Percentiles rank a stretch among this genome's conserved stretches.
Evolutionary conservation across 2,329 filamentous ascomycete species (phyloP).

Genomic region (Penicillium concentricum): DNA sequence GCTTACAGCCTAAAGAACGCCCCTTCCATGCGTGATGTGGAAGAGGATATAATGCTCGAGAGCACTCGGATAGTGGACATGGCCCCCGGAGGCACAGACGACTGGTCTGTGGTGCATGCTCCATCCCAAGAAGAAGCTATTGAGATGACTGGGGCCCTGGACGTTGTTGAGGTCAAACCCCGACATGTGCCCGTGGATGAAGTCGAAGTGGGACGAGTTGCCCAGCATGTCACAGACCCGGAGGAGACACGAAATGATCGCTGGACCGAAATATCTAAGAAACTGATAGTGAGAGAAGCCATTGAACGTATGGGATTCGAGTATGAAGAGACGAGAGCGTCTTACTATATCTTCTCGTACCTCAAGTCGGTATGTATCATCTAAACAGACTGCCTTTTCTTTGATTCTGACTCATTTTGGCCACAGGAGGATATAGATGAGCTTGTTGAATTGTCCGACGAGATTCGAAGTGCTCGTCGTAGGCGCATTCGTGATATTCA

Average conservation of each 20-base stretch:
- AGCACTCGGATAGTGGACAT: background rate
- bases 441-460: constrained; percentile 77
- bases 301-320: constrained; percentile 81
- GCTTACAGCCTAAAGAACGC: constrained; percentile 2
- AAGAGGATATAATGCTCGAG: constrained; percentile 2
- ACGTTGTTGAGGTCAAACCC: constrained; percentile 22
- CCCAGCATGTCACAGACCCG: constrained; percentile 44
- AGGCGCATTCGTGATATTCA: constrained; percentile 61
- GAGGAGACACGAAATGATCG: constrained; percentile 58
- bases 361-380: constrained; percentile 71
- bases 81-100: constrained; percentile 66
- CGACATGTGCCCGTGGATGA: constrained; percentile 53
- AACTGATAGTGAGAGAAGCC: constrained; percentile 81
- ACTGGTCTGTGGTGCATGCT: constrained; percentile 80
- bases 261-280: constrained; percentile 98
- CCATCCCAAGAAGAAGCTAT: constrained; percentile 43
- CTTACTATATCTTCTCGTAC: constrained; percentile 92
- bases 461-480: constrained; percentile 68
- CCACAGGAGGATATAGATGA: constrained; percentile 79
- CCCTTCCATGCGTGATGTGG: constrained; percentile 1
- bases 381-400: background rate
- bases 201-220: constrained; percentile 51
- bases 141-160: constrained; percentile 21
- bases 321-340: constrained; percentile 84
- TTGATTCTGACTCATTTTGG: background rate